Base-by-base conservation (phyloP, 2,329 filamentous ascomycete genomes). In the Diaporthe aspalathi region DNA sequence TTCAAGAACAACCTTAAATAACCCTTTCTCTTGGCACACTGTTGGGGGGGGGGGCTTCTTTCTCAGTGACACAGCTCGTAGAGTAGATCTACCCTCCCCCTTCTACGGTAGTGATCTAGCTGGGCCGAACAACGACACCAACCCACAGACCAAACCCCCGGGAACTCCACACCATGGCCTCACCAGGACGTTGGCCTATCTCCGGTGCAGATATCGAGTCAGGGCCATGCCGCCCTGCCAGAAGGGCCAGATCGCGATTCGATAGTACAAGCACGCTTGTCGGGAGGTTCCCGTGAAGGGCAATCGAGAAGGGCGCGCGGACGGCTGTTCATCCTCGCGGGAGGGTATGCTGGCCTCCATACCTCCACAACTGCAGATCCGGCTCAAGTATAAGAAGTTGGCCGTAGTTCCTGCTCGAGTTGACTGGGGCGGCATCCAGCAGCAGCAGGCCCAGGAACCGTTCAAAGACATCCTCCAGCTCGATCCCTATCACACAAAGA, bases 1-100 rank as follows among this genome's bases (percentile, higher is more conserved):
- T 22, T 20, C 35, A 22, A n/a, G 27, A 32, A 63, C 32, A 63
- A 63, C 57, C 57, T 63, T 63, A 49, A 63, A 63, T 27, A 22
- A 22, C 7, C 4, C 27, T n/a, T 40, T 47, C 24, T 22, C 57
- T 63, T 49, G 43, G 57, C 57, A n/a, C 4, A 17, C 8, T 17
- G 24, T 20, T 3, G 24, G 20, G 32, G 57, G 12, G 40, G 7
- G 2, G 43, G 16, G 27, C 3, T 20, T 16, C 16, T n/a, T 8
- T 49, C 2, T 35, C n/a, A n/a, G 43, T 49, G 27, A 50, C 35
- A 12, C 17, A 24, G 2, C 7, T 35, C 4, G 22, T 47, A 4
- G 12, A 29, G 24, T 32, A 38, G 16, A 12, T 9, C 4, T 22
- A 3, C 22, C 17, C 9, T 32, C 27, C 27, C 3, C n/a, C n/a